These are phyloP conservation scores for Thecamonas trahens DNA, from an alignment of 78 protist species.

Conservation along the genomic window DNA sequence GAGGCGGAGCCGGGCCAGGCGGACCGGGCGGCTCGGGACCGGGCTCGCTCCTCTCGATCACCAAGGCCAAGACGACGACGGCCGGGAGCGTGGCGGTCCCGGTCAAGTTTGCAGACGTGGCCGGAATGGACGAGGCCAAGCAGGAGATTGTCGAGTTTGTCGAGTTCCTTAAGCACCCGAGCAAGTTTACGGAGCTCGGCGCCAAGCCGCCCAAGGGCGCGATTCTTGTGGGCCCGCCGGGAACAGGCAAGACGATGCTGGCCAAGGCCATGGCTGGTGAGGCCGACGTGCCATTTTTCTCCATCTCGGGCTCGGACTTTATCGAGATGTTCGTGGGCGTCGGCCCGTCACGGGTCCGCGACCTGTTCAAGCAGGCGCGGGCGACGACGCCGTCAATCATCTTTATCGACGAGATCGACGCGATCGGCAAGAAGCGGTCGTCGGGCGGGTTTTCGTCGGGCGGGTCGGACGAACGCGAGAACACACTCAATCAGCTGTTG, in stretches of 20 bases:
- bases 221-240: slow-evolving; percentile 89
- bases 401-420: slow-evolving; percentile 85
- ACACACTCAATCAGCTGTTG: slow-evolving; percentile 87
- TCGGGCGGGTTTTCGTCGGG: slow-evolving; percentile 63
- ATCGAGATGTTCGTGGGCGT: slow-evolving; percentile 89
- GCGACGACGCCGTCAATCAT: slow-evolving; percentile 65
- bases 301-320: slow-evolving; percentile 83
- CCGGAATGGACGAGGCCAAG: slow-evolving; percentile 84
- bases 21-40: not conserved
- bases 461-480: slow-evolving; percentile 70
- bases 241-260: slow-evolving; percentile 87
- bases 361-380: slow-evolving; percentile 43
- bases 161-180: slow-evolving; percentile 78
- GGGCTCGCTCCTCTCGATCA: not conserved
- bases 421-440: slow-evolving; percentile 78
- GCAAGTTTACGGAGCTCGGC: slow-evolving; percentile 57
- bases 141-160: slow-evolving; percentile 83
- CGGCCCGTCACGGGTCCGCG: slow-evolving; percentile 81
- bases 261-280: slow-evolving; percentile 47
- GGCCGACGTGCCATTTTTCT: slow-evolving; percentile 71
- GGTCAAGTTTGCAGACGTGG: slow-evolving; percentile 61
- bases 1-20: not conserved
- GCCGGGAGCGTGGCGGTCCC: slow-evolving; percentile 1
- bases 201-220: slow-evolving; percentile 81
- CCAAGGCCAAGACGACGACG: slow-evolving; percentile 29